Conservation (phyloP, 2,329 filamentous ascomycete genomes). For the Fusarium denticulatum region DNA sequence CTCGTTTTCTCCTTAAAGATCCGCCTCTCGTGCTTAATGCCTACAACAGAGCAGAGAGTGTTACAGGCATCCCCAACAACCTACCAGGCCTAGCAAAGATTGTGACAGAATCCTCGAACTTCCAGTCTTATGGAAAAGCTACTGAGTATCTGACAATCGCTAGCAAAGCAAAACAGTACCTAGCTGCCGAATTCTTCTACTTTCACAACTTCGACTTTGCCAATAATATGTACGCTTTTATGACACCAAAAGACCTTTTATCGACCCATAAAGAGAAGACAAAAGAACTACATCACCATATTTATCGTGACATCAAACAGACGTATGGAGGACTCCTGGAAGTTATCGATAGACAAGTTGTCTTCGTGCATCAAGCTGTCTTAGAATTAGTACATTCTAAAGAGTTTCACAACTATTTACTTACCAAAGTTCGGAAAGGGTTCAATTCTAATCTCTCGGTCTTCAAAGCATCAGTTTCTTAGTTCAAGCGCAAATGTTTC, state of each 20-base stretch:
- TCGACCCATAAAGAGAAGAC: background rate
- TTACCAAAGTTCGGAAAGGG: background rate
- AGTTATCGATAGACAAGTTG: background rate
- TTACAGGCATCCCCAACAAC: slow-evolving; percentile 3
- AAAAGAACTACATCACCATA: background rate
- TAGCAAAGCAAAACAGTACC: background rate
- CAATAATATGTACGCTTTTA: background rate
- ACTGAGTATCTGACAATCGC: slow-evolving; percentile 2
- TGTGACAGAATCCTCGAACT: background rate
- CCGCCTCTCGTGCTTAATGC: background rate
- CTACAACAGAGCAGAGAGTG: background rate
- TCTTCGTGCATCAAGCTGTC: background rate
- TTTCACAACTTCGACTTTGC: slow-evolving; percentile 14
- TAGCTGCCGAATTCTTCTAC: background rate
- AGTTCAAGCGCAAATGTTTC: background rate
- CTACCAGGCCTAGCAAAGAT: slow-evolving; percentile 15
- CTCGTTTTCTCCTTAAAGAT: background rate
- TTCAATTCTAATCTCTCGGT: background rate
- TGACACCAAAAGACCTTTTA: background rate
- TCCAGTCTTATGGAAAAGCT: background rate
- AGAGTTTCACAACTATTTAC: background rate
- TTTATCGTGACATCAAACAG: background rate
- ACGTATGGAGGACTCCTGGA: background rate
- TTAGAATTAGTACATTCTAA: background rate
- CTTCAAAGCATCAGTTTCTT: background rate